phyloP scores from a whole-genome alignment of 2,329 filamentous ascomycete genomes.

The Exophiala sp. region DNA sequence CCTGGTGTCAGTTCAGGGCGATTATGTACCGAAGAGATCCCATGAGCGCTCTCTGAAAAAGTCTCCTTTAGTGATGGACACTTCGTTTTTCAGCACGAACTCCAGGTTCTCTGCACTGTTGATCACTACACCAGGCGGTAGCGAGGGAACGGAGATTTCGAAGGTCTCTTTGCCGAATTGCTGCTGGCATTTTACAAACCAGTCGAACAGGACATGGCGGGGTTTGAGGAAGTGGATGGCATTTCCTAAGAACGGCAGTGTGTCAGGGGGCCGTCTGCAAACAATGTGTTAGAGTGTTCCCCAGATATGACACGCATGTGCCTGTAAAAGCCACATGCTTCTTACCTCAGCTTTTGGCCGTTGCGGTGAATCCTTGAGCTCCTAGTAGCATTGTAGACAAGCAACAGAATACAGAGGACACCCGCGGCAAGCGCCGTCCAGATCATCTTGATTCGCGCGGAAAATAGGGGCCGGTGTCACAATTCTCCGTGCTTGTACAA shows the following conservation, averaged over 20 bases:
- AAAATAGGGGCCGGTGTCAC: background rate
- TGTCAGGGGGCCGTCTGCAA: constrained; percentile 28
- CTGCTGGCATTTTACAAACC: constrained; percentile 56
- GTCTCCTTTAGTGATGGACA: constrained; percentile 55
- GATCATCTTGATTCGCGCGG: constrained; percentile 13
- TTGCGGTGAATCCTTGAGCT: constrained; percentile 18
- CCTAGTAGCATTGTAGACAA: constrained; percentile 6
- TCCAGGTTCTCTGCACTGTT: constrained; percentile 58
- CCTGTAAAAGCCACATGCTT: no score
- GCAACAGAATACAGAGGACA: constrained; percentile 7
- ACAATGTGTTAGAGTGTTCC: background rate
- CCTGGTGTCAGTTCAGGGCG: no score
- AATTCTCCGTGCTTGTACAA: background rate
- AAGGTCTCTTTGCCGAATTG: constrained; percentile 56
- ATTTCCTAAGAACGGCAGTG: constrained; percentile 52
- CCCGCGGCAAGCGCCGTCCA: constrained; percentile 8
- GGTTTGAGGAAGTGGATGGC: constrained; percentile 56
- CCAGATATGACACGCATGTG: background rate
- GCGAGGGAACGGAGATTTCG: constrained; percentile 56
- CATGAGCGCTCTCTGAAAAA: constrained; percentile 57
- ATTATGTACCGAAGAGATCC: constrained; percentile 53
- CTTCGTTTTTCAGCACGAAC: constrained; percentile 57
- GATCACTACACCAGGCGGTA: constrained; percentile 59
- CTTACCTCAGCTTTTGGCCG: constrained; percentile 19
- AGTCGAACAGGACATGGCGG: constrained; percentile 55